Evolutionary conservation across 1,284 basidiomycete genomes (phyloP).

Genomic region (Naganishia albida): DNA sequence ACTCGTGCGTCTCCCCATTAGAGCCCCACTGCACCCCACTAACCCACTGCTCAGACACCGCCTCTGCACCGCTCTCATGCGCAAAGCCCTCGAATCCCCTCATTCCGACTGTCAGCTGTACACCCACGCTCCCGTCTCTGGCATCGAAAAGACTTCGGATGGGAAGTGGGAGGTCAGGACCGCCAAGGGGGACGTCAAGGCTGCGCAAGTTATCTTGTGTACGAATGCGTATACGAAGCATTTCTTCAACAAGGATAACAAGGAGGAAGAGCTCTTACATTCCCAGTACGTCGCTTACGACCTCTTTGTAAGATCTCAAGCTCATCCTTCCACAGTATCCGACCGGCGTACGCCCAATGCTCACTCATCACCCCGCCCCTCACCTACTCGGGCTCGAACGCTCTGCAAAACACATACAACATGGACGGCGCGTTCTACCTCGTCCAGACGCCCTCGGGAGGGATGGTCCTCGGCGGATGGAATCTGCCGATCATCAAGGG

Average conservation of each 20-base stretch:
- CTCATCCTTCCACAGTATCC: conserved; percentile 32
- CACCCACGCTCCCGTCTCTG: background rate
- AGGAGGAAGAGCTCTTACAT: conserved; percentile 19
- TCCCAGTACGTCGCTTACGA: conserved; percentile 10
- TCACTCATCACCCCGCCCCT: conserved; percentile 40
- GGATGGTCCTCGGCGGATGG: conserved; percentile 24
- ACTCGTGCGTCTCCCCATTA: background rate
- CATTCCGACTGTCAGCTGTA: conserved; percentile 10
- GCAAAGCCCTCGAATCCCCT: background rate
- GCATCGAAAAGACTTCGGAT: background rate
- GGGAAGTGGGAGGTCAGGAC: conserved; percentile 34
- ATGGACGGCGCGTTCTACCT: conserved; percentile 35
- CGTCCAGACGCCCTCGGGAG: conserved; percentile 21
- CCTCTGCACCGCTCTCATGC: conserved; percentile 9
- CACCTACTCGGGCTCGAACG: conserved; percentile 34
- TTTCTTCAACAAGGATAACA: conserved; percentile 35
- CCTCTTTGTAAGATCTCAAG: background rate
- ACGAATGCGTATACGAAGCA: conserved; percentile 42
- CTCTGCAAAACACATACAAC: conserved; percentile 39
- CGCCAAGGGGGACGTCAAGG: conserved; percentile 35
- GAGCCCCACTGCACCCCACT: background rate
- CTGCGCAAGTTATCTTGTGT: conserved; percentile 38
- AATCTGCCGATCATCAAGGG: conserved; percentile 31
- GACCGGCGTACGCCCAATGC: conserved; percentile 36
- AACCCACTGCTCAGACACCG: background rate